Evolutionary conservation across 2,329 filamentous ascomycete genomes (phyloP), one percentile per base, ranked within the genome.

Genomic region (Aspergillus vadensis): DNA sequence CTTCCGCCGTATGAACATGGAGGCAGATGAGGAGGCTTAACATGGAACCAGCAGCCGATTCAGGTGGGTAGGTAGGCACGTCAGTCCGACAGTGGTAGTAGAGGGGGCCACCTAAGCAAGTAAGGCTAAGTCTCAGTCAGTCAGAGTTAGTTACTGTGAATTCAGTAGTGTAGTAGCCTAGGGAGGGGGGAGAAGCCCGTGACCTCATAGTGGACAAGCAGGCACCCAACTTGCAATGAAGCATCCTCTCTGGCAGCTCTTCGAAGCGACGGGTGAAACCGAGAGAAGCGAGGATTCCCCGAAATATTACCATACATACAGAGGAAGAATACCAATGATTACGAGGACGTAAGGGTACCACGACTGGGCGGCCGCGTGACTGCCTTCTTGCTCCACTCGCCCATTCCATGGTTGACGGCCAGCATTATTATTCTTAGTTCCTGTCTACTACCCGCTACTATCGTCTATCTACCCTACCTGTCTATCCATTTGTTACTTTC

Each of bases 291-390:
- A 55, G 53, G 53, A 55, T 44, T 44, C 44, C 53, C 53, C 53
- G 53, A 55, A 19, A 55, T 36, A 44, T 47, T 59, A 59, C 55
- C 19, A 52, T 44, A 52, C 47, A 27, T 43, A 19, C 32, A 7
- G 17, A 25, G 23, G 7, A 27, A 12, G 36, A 36, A 47, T 30
- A 52, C 53, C 47, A 56, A 47, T 53, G 30, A 50, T 50, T 50
- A 30, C 47, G 23, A n/a, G 15, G 23, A 61, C 38, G 55, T 55
- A 55, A 57, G 55, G 58, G 55, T 64, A 60, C 47, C 52, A 27
- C 25, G 43, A 63, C 58, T 44, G 54, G 36, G 49, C 54, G 56
- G 51, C 63, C 61, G 63, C 63, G 63, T 65, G 63, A 65, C 63
- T 63, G 43, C 56, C 17, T 36, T 49, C 43, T 25, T 48, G 39